phyloP scores from a whole-genome alignment of 2,329 filamentous ascomycete genomes.

The Pseudogymnoascus sp. region DNA sequence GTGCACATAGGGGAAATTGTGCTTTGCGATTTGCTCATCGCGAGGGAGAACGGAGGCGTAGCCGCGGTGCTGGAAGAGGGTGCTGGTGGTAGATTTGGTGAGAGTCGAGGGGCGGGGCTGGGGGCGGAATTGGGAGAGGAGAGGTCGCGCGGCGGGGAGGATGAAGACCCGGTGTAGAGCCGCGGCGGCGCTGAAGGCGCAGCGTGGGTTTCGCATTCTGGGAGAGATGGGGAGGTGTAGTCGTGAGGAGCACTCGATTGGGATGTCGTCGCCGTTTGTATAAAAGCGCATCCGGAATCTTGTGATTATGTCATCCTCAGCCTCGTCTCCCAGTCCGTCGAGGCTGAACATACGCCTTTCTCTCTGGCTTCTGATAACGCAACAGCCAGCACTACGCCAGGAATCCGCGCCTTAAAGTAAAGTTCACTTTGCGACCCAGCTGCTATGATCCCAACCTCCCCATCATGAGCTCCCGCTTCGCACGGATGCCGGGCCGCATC shows the following conservation, averaged over 20 bases:
- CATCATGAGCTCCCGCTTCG: background rate
- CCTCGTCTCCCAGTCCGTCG: background rate
- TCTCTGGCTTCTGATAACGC: background rate
- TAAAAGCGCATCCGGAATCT: background rate
- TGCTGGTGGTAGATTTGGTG: slow-evolving; percentile 9
- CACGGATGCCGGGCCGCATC: background rate
- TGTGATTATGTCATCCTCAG: slow-evolving; percentile 5
- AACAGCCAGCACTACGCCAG: background rate
- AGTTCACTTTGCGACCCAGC: background rate
- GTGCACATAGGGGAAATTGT: slow-evolving; percentile 33
- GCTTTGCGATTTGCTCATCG: slow-evolving; percentile 40
- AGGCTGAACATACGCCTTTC: background rate
- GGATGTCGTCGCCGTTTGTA: background rate
- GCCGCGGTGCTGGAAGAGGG: slow-evolving; percentile 11
- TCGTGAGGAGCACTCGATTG: background rate
- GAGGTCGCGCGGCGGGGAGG: slow-evolving; percentile 28
- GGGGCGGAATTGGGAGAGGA: slow-evolving; percentile 19
- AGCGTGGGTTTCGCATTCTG: slow-evolving; percentile 23
- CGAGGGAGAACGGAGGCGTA: slow-evolving; percentile 28
- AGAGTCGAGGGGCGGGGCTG: slow-evolving; percentile 11
- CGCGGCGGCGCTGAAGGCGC: slow-evolving; percentile 37
- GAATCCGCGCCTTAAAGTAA: background rate
- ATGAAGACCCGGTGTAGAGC: slow-evolving; percentile 44
- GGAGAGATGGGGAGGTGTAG: background rate
- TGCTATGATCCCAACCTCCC: background rate